Evolutionary conservation across 805 yeast genomes (phyloP), one percentile per base, ranked within the genome.

Genomic region (Wickerhamiella nectarea): DNA sequence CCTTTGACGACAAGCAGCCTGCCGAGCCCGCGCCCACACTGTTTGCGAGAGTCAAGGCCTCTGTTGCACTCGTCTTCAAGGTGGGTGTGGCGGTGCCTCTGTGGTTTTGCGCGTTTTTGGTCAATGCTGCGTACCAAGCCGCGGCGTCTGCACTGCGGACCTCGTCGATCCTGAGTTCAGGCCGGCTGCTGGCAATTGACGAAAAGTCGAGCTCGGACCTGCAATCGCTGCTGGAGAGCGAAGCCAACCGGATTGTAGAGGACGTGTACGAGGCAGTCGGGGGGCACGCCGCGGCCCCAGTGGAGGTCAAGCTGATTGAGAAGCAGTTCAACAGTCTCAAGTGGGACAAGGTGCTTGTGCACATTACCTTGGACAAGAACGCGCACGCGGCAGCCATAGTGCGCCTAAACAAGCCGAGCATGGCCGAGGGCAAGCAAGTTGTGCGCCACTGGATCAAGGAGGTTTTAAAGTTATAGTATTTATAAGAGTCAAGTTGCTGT

Each of bases 381-480:
- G 72, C 93, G 1, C 95, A 84, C 55, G 84, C 93, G 1, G 93
- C 91, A 1, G 78, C 84, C 1, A 80, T 84, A 46, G 82, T 78
- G 35, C 69, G 94, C 40, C 56, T 59, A n/a, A 62, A 63, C 19
- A 72, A 70, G 24, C 67, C 68, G 9, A 68, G 69, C 9, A 76
- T 78, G 49, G 72, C 61, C 26, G 93, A 84, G 58, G 95, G 95
- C 0, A 71, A 75, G 52, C 56, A 66, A 2, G 83, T 80, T 4
- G 70, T 83, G 21, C 61, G 60, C 34, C 94, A 83, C 58, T 79
- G 80, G 69, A 61, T 78, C 8, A 62, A 69, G 21, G 59, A 67
- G 21, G 70, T 66, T 8, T 64, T 72, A 8, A 20, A 31, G 31
- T 20, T 20, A 3, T 31, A 31, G 17, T 7, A 3, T 3, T 11